Base-by-base conservation (phyloP, 441 rosid genomes). In the Eruca vesicaria region DNA sequence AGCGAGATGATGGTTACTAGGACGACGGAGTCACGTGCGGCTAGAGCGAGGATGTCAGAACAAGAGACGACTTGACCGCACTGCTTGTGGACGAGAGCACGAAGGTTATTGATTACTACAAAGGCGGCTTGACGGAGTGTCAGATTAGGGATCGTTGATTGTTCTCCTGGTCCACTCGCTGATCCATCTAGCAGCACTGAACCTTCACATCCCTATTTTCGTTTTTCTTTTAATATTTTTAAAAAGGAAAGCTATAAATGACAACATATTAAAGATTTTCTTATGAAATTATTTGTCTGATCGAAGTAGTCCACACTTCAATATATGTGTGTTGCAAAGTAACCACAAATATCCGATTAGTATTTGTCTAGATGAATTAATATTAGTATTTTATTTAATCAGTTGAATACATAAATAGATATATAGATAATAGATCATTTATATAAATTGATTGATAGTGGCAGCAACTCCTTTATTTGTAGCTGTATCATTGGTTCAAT, bases 51-150 rank as follows among this genome's bases (percentile, higher is more conserved):
- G 14, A 90, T 78, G 73, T 94, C 98, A 2, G 95, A 58, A 31
- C 97, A 92, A 65, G 98, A 94, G 56, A 92, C 97, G 20, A 89
- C 87, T 18, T 80, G 83, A 67, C 97, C 93, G 14, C 95, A 92
- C 50, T 74, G 57, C 50, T 80, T 74, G 33, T 90, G 87, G 50
- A 89, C 69, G 2, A 41, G 84, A 16, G 75, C 73, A 3, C 85
- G 89, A 3, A 90, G 87, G 57, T 94, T 82, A 9, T 89, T 16
- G 60, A 94, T 74, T 78, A 92, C 86, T 56, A 80, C 73, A 74
- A 90, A 88, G 4, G 93, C 92, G 50, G 56, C 16, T 8, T 70
- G 72, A n/a, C 97, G 81, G 15, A 90, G 78, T 59, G 63, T 89
- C 55, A 71, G 81, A 76, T 92, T 94, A 2, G 98, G 97, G 4